Base-by-base conservation (phyloP, 2,329 filamentous ascomycete genomes). In the Botrytis sinoallii region DNA sequence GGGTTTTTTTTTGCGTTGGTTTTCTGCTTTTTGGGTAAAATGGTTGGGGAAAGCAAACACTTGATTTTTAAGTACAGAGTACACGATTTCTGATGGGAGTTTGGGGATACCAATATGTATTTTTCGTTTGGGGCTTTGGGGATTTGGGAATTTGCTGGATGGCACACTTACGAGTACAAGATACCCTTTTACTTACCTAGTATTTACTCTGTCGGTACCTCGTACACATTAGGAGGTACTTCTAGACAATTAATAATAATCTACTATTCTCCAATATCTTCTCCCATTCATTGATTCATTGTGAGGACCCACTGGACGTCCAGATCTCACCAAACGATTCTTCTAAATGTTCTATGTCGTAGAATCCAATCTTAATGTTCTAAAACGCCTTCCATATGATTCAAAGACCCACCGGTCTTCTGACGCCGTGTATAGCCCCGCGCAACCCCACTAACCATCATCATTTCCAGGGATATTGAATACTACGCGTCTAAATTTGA, bases 401-500 rank as follows among this genome's bases (percentile, higher is more conserved):
- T 63, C 52, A 65, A 29, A 63, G 68, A 70, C 68, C 68, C 68
- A 63, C 68, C 1, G 57, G 59, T 70, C 55, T 46, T 70, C 44
- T 32, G 55, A 48, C 55, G 57, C 32, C 40, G 22, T 59, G 68
- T 61, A 70, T 48, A 71, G 60, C 44, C 70, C 70, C 70, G 70
- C 61, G 70, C 38, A 65, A 66, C 70, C 46, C 70, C 70, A 71
- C 57, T 63, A 65, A 44, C 59, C 2, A 42, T 29, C 29, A 55
- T 67, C 64, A 71, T 55, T 52, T 65, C 40, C 59, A 63, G 46
- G 69, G 59, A 71, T 71, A 22, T 71, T 18, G 12, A 32, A 55
- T 7, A 63, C 44, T 65, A 61, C 69, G 69, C 69, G 69, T 71
- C 46, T 71, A 71, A 55, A 71, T 55, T 40, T 71, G 59, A 64